Percentiles rank a stretch among this genome's conserved stretches.
Evolutionary conservation across 495 filamentous ascomycete genomes (phyloP).

Genomic region (Aspergillus indologenus): DNA sequence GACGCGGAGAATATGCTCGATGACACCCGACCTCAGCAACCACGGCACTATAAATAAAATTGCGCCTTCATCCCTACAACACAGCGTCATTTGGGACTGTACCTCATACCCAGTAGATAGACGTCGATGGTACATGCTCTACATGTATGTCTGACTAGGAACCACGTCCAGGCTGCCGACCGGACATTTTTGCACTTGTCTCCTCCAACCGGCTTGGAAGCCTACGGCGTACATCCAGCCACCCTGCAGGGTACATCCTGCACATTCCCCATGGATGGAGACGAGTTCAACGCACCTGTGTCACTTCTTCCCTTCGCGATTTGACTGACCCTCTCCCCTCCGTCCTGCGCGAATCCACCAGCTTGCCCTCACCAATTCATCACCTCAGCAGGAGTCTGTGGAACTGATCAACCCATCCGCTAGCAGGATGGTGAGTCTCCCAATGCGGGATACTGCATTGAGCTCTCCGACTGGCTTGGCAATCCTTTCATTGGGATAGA

Average conservation of each 20-base stretch:
- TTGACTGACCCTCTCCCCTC: neutral
- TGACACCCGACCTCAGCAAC: neutral
- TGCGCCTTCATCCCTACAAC: neutral
- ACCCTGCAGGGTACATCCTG: slow-evolving; percentile 3
- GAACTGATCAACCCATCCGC: neutral
- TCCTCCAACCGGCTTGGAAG: neutral
- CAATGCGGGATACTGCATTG: neutral
- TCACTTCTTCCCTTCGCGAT: neutral
- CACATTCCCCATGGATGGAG: slow-evolving; percentile 1
- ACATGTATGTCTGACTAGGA: slow-evolving; percentile 16
- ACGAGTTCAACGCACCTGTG: neutral
- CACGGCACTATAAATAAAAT: slow-evolving; percentile 6
- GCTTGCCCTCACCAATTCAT: neutral
- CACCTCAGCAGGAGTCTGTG: neutral
- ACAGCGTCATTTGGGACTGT: neutral
- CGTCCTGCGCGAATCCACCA: neutral
- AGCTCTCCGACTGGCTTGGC: neutral
- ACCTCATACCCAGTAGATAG: neutral
- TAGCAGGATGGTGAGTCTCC: neutral
- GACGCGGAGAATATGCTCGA: neutral
- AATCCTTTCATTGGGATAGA: neutral
- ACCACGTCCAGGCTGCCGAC: neutral
- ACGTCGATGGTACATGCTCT: neutral
- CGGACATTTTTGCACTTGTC: neutral
- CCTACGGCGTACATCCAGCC: neutral